A percentile compares a stretch with the other conserved stretches of the same genome.
These are phyloP conservation scores for Amaranthus cruentus DNA, from an alignment of 148 eudicot species.

Conservation along the genomic window DNA sequence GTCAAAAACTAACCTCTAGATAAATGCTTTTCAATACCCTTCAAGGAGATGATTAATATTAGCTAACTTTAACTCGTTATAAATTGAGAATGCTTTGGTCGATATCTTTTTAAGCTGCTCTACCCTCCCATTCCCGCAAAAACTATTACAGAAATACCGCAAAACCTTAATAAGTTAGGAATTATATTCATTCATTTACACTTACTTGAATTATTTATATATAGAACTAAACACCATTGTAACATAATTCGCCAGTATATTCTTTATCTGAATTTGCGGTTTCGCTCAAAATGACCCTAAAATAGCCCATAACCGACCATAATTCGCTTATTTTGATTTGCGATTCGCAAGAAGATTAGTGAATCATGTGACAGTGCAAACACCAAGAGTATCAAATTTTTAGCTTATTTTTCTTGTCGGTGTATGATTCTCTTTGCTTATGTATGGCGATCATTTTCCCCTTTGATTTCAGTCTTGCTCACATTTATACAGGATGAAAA, in stretches of 20 bases:
- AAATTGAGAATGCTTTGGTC: not conserved
- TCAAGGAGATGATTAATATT: not conserved
- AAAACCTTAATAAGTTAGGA: not conserved
- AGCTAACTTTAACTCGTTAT: not conserved
- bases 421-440: not conserved
- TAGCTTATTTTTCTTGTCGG: not conserved
- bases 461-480: not conserved
- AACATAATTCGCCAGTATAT: too few relatives aligned
- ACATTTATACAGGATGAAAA: constrained; percentile 68
- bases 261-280: too few relatives aligned
- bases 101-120: not conserved
- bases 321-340: too few relatives aligned
- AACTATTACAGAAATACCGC: not conserved
- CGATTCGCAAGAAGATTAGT: too few relatives aligned
- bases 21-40: not conserved
- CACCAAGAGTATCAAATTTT: not conserved
- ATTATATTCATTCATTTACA: not conserved
- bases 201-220: not conserved
- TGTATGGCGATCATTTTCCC: constrained; percentile 10
- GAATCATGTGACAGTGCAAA: not conserved
- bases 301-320: too few relatives aligned
- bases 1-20: not conserved
- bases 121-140: not conserved
- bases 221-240: not conserved
- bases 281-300: too few relatives aligned